These are phyloP conservation scores for Alternaria sp. DNA, from an alignment of 2,329 filamentous ascomycete genomes.

Conservation along the genomic window DNA sequence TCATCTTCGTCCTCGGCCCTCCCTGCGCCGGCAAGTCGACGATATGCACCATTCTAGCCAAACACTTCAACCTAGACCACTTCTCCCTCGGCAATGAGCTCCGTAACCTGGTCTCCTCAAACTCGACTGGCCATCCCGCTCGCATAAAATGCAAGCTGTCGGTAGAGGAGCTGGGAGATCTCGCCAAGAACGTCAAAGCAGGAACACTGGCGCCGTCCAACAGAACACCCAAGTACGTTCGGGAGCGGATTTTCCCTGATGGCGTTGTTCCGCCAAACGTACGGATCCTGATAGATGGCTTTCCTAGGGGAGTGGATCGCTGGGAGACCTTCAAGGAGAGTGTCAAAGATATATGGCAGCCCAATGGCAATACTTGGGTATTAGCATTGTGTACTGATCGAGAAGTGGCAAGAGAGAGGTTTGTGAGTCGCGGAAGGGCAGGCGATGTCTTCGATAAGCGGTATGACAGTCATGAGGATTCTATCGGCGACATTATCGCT, in stretches of 20 bases:
- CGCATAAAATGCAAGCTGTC: conserved; percentile 10
- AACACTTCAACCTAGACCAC: conserved; percentile 10
- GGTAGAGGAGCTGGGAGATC: not conserved
- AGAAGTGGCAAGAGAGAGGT: conserved; percentile 2
- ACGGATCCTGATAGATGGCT: conserved; percentile 15
- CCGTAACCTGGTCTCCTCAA: conserved; percentile 5
- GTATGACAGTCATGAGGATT: conserved; percentile 6
- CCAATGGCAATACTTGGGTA: not conserved
- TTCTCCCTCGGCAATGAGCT: conserved; percentile 18
- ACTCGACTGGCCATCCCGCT: not conserved
- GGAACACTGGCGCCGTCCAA: conserved; percentile 7
- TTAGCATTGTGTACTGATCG: conserved; percentile 4
- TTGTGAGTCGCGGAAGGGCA: conserved; percentile 7
- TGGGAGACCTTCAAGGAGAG: conserved; percentile 9
- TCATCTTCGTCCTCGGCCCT: conserved; percentile 14
- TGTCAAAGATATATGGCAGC: conserved; percentile 4
- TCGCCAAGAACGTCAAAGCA: conserved; percentile 1
- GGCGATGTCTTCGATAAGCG: conserved; percentile 17
- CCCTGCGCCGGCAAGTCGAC: conserved; percentile 22
- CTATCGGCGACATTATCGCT: conserved; percentile 2
- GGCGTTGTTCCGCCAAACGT: not conserved
- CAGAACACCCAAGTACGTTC: conserved; percentile 8
- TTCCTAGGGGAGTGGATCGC: conserved; percentile 9
- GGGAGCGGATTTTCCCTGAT: conserved; percentile 11
- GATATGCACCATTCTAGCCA: conserved; percentile 8